Evolutionary conservation across 2,329 filamentous ascomycete genomes (phyloP).

Genomic region (Diaporthe caulivora): DNA sequence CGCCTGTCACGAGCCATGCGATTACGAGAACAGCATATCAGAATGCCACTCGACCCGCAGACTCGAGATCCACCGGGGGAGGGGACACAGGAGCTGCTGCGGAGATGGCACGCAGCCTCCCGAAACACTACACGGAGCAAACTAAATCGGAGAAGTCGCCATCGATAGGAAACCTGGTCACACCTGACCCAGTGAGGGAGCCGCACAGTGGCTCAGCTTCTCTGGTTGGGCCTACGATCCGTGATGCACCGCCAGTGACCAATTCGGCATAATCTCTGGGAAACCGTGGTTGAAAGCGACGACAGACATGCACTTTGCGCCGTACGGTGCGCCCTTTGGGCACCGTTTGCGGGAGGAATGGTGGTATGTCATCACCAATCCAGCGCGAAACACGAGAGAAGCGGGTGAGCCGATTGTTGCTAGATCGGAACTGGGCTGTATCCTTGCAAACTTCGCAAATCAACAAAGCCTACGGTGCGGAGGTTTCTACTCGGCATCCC

Average conservation of each 20-base stretch:
- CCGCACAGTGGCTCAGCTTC: slow-evolving; percentile 21
- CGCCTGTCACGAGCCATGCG: slow-evolving; percentile 10
- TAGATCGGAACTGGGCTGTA: background rate
- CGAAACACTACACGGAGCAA: slow-evolving; percentile 29
- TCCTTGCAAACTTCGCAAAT: no score
- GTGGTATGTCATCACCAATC: background rate
- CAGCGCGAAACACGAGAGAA: background rate
- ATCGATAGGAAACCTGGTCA: slow-evolving; percentile 41
- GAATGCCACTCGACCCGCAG: slow-evolving; percentile 14
- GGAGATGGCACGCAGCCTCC: slow-evolving; percentile 15
- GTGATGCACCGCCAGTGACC: slow-evolving; percentile 37
- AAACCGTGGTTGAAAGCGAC: background rate
- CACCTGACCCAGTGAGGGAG: slow-evolving; percentile 33
- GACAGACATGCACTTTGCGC: no score
- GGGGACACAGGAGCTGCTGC: slow-evolving; percentile 10
- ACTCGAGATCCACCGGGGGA: slow-evolving; percentile 28
- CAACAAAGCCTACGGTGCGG: no score
- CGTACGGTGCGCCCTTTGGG: background rate
- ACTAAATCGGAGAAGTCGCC: slow-evolving; percentile 39
- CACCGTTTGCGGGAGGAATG: background rate
- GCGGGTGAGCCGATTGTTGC: background rate
- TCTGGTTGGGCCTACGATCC: slow-evolving; percentile 19
- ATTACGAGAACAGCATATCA: slow-evolving; percentile 16
- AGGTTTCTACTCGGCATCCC: background rate
- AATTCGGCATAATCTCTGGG: slow-evolving; percentile 27